Conservation (phyloP, 768 basidiomycete species). For the Termitomyces sp. region DNA sequence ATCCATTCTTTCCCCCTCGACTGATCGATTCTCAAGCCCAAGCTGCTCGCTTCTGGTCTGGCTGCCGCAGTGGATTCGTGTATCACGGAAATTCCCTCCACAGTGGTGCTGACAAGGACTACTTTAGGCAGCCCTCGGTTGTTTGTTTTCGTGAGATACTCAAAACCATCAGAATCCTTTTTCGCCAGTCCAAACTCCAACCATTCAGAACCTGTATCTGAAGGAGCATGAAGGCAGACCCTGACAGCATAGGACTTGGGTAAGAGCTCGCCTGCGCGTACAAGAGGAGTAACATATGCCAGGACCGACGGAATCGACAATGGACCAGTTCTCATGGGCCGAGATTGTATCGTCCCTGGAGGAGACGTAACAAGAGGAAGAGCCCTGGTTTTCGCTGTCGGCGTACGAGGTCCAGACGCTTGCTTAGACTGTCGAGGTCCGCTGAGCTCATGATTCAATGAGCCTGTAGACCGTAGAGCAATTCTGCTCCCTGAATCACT, state of each 20-base stretch:
- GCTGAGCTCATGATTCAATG: constrained; percentile 19
- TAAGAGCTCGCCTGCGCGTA: constrained; percentile 18
- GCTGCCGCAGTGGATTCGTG: constrained; percentile 45
- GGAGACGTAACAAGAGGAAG: constrained; percentile 22
- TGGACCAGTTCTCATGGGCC: constrained; percentile 44
- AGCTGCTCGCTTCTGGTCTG: constrained; percentile 27
- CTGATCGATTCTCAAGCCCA: constrained; percentile 44
- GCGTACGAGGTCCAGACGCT: constrained; percentile 27
- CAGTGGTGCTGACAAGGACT: constrained; percentile 51
- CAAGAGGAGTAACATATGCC: constrained; percentile 49
- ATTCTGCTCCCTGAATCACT: constrained; percentile 58
- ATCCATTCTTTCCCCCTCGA: constrained; percentile 55
- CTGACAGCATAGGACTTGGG: constrained; percentile 56
- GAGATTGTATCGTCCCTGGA: constrained; percentile 18
- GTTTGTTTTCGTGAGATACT: constrained; percentile 3
- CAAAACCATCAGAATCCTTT: constrained; percentile 18
- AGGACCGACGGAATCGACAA: constrained; percentile 57
- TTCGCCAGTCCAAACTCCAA: constrained; percentile 70
- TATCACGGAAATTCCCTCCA: constrained; percentile 61
- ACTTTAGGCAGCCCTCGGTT: constrained; percentile 33
- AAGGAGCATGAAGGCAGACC: constrained; percentile 48
- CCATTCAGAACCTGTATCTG: constrained; percentile 60
- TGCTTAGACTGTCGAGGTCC: constrained; percentile 17
- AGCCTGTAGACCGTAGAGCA: constrained; percentile 35
- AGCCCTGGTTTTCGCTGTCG: constrained; percentile 22